Percentiles rank a stretch among this genome's conserved stretches.
These are phyloP conservation scores for Sonneratia caseolaris DNA, from an alignment of 345 rosid species.

Conservation along the genomic window DNA sequence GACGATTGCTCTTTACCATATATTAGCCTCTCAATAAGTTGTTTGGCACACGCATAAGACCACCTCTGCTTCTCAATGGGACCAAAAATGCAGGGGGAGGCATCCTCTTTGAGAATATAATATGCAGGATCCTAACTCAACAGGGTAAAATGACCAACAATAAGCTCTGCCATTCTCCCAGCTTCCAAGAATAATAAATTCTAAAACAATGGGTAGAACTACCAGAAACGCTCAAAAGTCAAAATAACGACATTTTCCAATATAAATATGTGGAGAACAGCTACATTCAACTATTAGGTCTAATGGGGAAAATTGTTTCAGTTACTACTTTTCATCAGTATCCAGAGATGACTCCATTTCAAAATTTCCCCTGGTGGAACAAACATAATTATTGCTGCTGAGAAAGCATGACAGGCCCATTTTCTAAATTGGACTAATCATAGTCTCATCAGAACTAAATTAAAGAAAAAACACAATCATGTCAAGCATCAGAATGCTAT, in stretches of 20 bases:
- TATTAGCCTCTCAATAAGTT: slow-evolving; percentile 89
- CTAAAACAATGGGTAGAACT: too few relatives aligned
- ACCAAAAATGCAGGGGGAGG: slow-evolving; percentile 95
- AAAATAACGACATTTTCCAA: neutral
- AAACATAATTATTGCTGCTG: neutral
- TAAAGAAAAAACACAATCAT: neutral
- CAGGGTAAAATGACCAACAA: neutral
- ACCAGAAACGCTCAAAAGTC: too few relatives aligned
- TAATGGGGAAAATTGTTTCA: neutral
- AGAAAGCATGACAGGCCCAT: neutral
- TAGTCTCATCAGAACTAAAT: neutral
- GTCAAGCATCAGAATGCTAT: neutral
- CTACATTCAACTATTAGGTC: neutral
- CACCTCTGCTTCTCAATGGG: slow-evolving; percentile 98
- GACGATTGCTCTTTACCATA: slow-evolving; percentile 40
- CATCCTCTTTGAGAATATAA: slow-evolving; percentile 78
- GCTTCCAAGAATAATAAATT: too few relatives aligned
- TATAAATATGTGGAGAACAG: neutral
- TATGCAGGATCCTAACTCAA: slow-evolving; percentile 73
- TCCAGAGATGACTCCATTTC: neutral
- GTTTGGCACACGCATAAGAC: slow-evolving; percentile 99
- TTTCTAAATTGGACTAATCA: neutral
- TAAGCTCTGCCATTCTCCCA: neutral
- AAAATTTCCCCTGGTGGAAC: neutral
- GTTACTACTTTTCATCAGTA: neutral